Evolutionary conservation across 768 basidiomycete species (phyloP).

Genomic region (Boletus coccyginus): DNA sequence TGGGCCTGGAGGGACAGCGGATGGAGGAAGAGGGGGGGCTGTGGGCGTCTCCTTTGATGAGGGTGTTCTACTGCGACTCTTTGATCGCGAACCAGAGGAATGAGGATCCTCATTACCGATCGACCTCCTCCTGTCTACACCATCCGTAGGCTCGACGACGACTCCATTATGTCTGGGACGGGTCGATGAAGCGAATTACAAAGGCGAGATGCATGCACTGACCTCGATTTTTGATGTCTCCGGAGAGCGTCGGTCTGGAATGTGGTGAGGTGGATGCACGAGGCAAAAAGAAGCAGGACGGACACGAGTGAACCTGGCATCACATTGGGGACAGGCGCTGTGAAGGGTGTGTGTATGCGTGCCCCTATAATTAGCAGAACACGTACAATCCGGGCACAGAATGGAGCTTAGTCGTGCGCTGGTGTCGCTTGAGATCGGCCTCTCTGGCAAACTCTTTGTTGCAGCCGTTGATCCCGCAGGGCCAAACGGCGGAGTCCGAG

Average conservation of each 20-base stretch:
- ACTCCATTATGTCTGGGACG: constrained; percentile 58
- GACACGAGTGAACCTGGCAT: constrained; percentile 77
- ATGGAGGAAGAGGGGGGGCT: constrained; percentile 34
- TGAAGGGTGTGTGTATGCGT: constrained; percentile 13
- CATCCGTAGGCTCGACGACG: constrained; percentile 50
- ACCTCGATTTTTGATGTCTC: constrained; percentile 80
- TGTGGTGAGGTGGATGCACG: constrained; percentile 16
- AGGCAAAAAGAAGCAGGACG: constrained; percentile 28
- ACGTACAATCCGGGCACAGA: constrained; percentile 71
- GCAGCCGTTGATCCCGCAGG: constrained; percentile 79
- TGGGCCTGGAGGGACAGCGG: constrained; percentile 32
- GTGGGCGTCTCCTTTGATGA: constrained; percentile 39
- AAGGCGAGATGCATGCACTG: constrained; percentile 18
- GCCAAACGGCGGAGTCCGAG: constrained; percentile 58
- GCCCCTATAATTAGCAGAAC: constrained; percentile 11
- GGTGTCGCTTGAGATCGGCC: constrained; percentile 79
- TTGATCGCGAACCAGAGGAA: constrained; percentile 43
- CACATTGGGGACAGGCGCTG: constrained; percentile 77
- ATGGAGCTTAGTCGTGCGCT: constrained; percentile 75
- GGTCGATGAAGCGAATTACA: background rate
- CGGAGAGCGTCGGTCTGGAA: constrained; percentile 75
- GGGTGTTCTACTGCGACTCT: constrained; percentile 52
- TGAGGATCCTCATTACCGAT: constrained; percentile 24
- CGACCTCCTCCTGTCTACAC: constrained; percentile 16
- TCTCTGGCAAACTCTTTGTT: constrained; percentile 81